phyloP scores from a whole-genome alignment of 2,329 filamentous ascomycete species.

The Aspergillus ibericus region DNA sequence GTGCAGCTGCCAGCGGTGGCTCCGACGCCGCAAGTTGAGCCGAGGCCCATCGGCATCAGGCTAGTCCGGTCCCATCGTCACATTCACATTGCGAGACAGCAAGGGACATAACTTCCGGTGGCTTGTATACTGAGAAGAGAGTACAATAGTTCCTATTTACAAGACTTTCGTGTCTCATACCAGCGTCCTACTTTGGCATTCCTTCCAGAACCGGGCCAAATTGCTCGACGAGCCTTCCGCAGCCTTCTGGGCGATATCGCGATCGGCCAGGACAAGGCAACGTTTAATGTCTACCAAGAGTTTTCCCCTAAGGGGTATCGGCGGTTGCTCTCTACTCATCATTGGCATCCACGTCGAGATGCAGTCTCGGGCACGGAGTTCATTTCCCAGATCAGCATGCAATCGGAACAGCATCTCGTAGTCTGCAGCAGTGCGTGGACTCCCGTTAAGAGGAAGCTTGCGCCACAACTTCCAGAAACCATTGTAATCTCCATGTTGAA shows the following conservation, averaged over 20 bases:
- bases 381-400: conserved; percentile 49
- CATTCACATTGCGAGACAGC: not conserved
- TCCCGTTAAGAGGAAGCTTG: conserved; percentile 52
- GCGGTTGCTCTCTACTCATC: conserved; percentile 58
- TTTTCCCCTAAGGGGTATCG: conserved; percentile 46
- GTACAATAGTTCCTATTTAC: conserved; percentile 11
- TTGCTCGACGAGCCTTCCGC: conserved; percentile 16
- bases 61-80: not conserved
- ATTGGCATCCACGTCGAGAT: conserved; percentile 58
- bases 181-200: conserved; percentile 17
- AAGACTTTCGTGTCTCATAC: not conserved
- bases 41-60: conserved; percentile 29
- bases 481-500: conserved; percentile 52
- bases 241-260: conserved; percentile 43
- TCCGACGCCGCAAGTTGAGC: conserved; percentile 17
- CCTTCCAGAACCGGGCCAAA: conserved; percentile 24
- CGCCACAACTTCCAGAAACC: conserved; percentile 64
- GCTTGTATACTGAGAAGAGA: not conserved
- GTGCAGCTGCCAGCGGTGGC: not conserved
- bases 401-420: conserved; percentile 57
- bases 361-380: conserved; percentile 48
- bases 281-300: conserved; percentile 53
- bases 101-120: not conserved
- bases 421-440: conserved; percentile 52
- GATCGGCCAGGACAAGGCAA: conserved; percentile 59